These are phyloP conservation scores for Mortierella sp. DNA, from an alignment of 371 early-diverging fungal genomes.

Conservation along the genomic window DNA sequence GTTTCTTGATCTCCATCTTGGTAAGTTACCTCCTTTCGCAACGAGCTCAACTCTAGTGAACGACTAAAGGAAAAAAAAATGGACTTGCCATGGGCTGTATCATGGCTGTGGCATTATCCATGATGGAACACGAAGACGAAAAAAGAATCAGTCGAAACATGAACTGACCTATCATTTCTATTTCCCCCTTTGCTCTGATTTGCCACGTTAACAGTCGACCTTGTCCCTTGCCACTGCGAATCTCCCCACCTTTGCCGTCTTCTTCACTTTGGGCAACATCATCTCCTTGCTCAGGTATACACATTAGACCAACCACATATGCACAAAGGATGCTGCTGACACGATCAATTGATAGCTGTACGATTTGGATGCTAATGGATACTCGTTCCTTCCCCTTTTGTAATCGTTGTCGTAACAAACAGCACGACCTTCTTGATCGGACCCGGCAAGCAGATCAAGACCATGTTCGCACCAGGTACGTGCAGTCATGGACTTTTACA, in stretches of 20 bases:
- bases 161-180: constrained; percentile 4
- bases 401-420: neutral
- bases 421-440: constrained; percentile 93
- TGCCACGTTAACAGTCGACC: constrained; percentile 66
- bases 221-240: constrained; percentile 70
- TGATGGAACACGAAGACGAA: neutral
- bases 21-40: constrained; percentile 57
- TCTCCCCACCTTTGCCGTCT: constrained; percentile 84
- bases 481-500: neutral
- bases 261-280: constrained; percentile 93
- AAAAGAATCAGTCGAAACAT: neutral
- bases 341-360: neutral
- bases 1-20: constrained; percentile 81
- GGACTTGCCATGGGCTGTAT: neutral
- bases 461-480: constrained; percentile 84
- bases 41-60: too few species aligned
- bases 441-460: constrained; percentile 86
- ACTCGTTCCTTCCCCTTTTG: neutral
- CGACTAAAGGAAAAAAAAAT: neutral
- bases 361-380: neutral
- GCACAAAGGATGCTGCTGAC: neutral
- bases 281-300: constrained; percentile 82
- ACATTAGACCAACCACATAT: neutral
- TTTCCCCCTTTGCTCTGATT: neutral
- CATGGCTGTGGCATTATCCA: neutral